A percentile compares a stretch with the other conserved stretches of the same genome.
Conservation (phyloP, 768 basidiomycete genomes). For the Polyporus arcularius region DNA sequence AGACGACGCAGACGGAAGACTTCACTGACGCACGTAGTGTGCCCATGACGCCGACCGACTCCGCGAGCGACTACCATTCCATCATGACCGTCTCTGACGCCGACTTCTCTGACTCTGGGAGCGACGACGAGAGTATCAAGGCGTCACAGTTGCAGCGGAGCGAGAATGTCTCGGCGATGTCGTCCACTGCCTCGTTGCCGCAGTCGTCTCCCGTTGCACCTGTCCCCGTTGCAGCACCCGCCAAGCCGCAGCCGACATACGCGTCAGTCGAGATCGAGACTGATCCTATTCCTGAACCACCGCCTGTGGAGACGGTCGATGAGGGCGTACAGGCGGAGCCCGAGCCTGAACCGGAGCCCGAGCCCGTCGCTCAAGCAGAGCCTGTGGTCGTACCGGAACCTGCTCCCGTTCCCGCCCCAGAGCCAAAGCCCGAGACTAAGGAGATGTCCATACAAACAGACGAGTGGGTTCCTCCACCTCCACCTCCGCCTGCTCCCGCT, state of each 20-base stretch:
- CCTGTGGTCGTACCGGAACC: conserved; percentile 28
- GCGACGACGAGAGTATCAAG: conserved; percentile 74
- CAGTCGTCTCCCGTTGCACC: conserved; percentile 2
- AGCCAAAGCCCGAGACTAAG: conserved; percentile 63
- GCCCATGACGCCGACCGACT: conserved; percentile 61
- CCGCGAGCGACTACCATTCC: conserved; percentile 77
- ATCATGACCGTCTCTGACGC: conserved; percentile 70
- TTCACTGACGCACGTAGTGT: conserved; percentile 78
- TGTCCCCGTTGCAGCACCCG: conserved; percentile 7
- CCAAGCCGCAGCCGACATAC: conserved; percentile 40
- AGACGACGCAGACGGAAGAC: conserved; percentile 66
- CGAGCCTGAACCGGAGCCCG: conserved; percentile 22
- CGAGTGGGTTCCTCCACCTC: conserved; percentile 52
- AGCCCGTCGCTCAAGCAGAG: conserved; percentile 15
- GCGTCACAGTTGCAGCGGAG: conserved; percentile 48
- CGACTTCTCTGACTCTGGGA: conserved; percentile 59
- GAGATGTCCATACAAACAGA: conserved; percentile 86
- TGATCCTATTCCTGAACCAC: conserved; percentile 19
- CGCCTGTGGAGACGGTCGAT: conserved; percentile 16
- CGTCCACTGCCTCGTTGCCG: conserved; percentile 25
- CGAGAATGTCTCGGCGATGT: conserved; percentile 28
- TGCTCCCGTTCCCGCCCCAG: conserved; percentile 23
- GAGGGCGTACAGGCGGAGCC: conserved; percentile 18
- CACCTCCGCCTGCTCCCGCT: conserved; percentile 37
- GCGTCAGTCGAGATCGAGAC: conserved; percentile 48